phyloP scores from a whole-genome alignment of 2,329 filamentous ascomycete genomes.

The Cordyceps tenuipes region DNA sequence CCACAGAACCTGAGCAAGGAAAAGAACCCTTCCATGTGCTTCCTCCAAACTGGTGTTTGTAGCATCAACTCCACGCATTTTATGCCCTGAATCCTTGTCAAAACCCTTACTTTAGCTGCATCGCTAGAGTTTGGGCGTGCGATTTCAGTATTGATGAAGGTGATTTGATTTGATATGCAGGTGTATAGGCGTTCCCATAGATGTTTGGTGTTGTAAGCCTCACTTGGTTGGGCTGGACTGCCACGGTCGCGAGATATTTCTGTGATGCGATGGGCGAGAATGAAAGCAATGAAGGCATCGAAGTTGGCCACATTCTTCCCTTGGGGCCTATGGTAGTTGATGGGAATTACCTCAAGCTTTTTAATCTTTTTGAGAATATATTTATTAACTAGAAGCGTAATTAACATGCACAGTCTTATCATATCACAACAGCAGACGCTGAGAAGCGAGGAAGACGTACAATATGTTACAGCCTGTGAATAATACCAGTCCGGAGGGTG shows the following conservation, averaged over 20 bases:
- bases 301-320: background rate
- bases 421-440: background rate
- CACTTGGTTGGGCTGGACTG: background rate
- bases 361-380: background rate
- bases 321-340: background rate
- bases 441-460: background rate
- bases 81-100: background rate
- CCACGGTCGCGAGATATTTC: background rate
- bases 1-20: background rate
- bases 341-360: background rate
- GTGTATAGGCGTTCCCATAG: constrained; percentile 1
- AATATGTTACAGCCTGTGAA: background rate
- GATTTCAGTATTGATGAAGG: background rate
- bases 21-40: background rate
- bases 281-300: background rate
- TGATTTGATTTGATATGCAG: background rate
- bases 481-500: constrained; percentile 1
- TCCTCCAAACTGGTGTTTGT: background rate
- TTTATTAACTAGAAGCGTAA: background rate
- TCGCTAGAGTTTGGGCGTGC: background rate
- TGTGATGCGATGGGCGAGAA: background rate
- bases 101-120: background rate
- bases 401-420: background rate
- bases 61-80: constrained; percentile 1
- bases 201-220: background rate